Percentiles rank a stretch among this genome's conserved stretches.
phyloP scores from a whole-genome alignment of 257 asterid species.

The Penstemon davidsonii region DNA sequence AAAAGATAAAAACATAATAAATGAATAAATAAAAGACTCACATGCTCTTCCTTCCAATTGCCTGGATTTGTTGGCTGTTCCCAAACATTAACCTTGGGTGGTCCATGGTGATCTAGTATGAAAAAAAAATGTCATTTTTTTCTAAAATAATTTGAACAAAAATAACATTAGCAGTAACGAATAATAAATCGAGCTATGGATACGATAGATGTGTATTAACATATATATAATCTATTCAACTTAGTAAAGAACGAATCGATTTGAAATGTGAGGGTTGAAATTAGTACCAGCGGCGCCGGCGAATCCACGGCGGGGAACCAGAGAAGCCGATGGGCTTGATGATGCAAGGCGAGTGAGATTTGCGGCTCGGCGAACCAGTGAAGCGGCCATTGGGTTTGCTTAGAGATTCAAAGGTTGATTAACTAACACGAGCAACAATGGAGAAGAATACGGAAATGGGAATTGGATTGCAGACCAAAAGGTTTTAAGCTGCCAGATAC shows the following conservation, averaged over 20 bases:
- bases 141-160: too few species aligned
- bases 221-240: too few species aligned
- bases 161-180: slow-evolving; percentile 13
- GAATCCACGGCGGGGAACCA: slow-evolving; percentile 64
- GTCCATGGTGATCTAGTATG: slow-evolving; percentile 71
- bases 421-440: too few species aligned
- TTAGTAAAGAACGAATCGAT: too few species aligned
- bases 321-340: slow-evolving; percentile 41
- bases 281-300: slow-evolving; percentile 69
- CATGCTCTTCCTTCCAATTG: slow-evolving; percentile 88
- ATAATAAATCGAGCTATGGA: background rate
- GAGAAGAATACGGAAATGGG: background rate
- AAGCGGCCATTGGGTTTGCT: slow-evolving; percentile 53
- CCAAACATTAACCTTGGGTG: slow-evolving; percentile 64
- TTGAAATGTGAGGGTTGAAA: slow-evolving; percentile 4
- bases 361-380: slow-evolving; percentile 64
- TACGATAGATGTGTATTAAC: background rate
- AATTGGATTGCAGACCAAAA: background rate
- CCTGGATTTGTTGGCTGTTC: slow-evolving; percentile 74
- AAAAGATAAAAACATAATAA: background rate
- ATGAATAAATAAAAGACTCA: slow-evolving; percentile 33
- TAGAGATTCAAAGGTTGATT: too few species aligned
- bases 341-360: slow-evolving; percentile 45
- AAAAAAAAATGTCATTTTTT: too few species aligned
- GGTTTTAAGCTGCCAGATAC: too few species aligned